A percentile compares a stretch with the other conserved stretches of the same genome.
phyloP scores from a whole-genome alignment of 306 rosid species.

The Vigna nakashimae region DNA sequence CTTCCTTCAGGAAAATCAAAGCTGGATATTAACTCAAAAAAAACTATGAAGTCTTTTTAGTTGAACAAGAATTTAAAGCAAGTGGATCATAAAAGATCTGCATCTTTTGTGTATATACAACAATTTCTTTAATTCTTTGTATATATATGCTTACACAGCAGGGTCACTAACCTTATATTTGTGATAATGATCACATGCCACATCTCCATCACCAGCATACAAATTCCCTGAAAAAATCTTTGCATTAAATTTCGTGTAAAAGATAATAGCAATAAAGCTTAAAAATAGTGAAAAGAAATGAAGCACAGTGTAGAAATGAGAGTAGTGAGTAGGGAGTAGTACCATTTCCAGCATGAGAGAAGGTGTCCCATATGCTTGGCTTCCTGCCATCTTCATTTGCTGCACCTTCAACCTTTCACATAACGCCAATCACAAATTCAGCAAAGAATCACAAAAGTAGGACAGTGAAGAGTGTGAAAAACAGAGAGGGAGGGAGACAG shows the following conservation, averaged over 20 bases:
- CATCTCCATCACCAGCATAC: conserved; percentile 25
- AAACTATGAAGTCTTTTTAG: neutral
- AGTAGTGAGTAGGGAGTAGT: neutral
- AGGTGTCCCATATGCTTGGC: conserved; percentile 57
- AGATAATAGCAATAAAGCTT: neutral
- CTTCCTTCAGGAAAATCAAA: conserved; percentile 42
- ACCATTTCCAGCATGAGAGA: conserved; percentile 36
- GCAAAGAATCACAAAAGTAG: neutral
- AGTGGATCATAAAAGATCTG: too few relatives aligned
- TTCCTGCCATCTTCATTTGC: conserved; percentile 51
- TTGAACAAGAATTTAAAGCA: neutral
- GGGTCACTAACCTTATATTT: conserved; percentile 47
- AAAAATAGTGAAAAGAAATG: neutral
- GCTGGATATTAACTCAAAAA: neutral
- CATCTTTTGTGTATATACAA: neutral
- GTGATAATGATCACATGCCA: conserved; percentile 48
- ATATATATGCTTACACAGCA: too few relatives aligned
- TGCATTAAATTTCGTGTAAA: neutral
- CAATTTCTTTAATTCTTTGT: neutral
- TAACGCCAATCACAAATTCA: too few relatives aligned
- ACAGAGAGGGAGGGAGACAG: too few relatives aligned
- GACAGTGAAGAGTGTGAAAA: neutral
- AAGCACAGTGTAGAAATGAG: neutral
- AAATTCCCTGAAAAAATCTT: conserved; percentile 5
- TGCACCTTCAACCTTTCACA: conserved; percentile 49